phyloP scores from a whole-genome alignment of 164 flowering plant species.

The Umbellularia californica region DNA sequence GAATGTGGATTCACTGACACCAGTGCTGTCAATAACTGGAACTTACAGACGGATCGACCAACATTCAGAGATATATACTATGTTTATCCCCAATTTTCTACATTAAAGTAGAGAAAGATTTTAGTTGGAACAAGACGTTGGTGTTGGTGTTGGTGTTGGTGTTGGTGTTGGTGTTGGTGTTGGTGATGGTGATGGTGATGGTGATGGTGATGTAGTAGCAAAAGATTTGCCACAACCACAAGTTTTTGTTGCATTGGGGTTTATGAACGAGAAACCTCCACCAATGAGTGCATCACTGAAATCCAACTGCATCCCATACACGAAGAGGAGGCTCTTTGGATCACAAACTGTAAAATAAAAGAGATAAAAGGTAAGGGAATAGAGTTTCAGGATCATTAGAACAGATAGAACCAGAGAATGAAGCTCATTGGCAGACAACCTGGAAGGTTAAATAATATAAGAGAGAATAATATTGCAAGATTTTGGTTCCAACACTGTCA shows the following conservation, averaged over 20 bases:
- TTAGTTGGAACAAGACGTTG: constrained; percentile 5
- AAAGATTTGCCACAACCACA: constrained; percentile 99
- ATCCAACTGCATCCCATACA: constrained; percentile 94
- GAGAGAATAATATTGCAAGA: too few relatives aligned
- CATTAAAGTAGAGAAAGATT: constrained; percentile 47
- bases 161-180: too few relatives aligned
- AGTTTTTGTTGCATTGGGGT: constrained; percentile 96
- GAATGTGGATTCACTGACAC: too few relatives aligned
- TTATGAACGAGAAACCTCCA: constrained; percentile 92
- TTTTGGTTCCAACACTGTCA: not conserved
- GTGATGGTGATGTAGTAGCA: constrained; percentile 26
- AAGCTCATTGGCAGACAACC: too few relatives aligned
- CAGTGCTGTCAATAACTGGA: not conserved
- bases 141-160: too few relatives aligned
- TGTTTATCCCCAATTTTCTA: not conserved
- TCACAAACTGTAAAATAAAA: constrained; percentile 69
- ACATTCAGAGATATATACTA: not conserved
- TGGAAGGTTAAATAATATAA: too few relatives aligned
- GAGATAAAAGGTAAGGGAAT: not conserved
- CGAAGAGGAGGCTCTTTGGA: constrained; percentile 94
- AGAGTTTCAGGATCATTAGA: too few relatives aligned
- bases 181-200: too few relatives aligned
- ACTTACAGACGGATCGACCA: not conserved
- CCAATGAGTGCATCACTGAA: constrained; percentile 98
- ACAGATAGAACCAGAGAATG: too few relatives aligned